Base-by-base conservation (phyloP, 148 eudicot genomes). In the Bassia scoparia region DNA sequence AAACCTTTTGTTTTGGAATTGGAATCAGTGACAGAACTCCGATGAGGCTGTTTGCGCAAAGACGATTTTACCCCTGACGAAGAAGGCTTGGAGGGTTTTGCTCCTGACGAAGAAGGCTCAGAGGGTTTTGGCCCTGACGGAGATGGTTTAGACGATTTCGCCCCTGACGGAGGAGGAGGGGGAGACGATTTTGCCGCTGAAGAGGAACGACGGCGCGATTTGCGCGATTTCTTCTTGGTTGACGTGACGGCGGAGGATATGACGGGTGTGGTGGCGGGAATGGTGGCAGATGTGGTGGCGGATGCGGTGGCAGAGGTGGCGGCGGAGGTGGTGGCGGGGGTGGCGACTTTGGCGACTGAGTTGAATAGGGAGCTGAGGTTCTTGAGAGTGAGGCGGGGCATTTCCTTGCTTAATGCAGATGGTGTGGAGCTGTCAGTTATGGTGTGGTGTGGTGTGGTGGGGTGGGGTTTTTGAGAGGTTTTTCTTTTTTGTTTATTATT, bases 351-450 rank as follows among this genome's bases (percentile, higher is more conserved):
- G 21, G 49, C 61, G 81, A 74, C 81, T 67, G 85, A 46, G 55
- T 76, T 73, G 41, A 84, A 79, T 33, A 82, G 69, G 4, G 80
- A 71, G 74, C 78, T 77, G 9, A 82, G 81, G 4, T 64, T 67
- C 67, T 80, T 79, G 5, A 66, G 61, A 30, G 73, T 76, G 11
- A 73, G 35, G 50, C 79, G 61, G 68, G 79, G 77, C 85, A 84
- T 84, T 82, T 77, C 65, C 56, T 52, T 21, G 56, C 56, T 52
- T 52, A 6, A 52, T 16, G 7, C 26, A 49, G 15, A 0, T 1
- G 5, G 5, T 17, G 16, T 48, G 7, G 7, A 41, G 10, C 7
- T 41, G 5, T 41, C 11, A 10, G 44, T 41, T 41, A 4, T 41
- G 44, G 44, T 41, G 5, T 41, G 20, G 53, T 0, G 2, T 49